Evolutionary conservation across 2,329 filamentous ascomycete species (phyloP).

Genomic region (Graphiopsis chlorocephala): DNA sequence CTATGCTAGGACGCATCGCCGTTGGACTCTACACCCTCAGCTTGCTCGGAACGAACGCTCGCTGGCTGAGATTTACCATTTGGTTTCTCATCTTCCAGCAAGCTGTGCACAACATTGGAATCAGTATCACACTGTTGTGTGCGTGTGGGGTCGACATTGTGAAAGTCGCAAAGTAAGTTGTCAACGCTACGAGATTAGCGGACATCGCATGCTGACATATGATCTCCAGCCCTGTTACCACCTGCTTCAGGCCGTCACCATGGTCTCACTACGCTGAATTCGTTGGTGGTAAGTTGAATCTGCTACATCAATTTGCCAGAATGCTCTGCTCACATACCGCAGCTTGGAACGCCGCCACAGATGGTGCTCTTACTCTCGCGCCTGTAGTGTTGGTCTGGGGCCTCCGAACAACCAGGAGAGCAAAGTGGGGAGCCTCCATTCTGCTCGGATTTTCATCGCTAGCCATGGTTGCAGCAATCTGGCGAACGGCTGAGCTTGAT

Average conservation of each 20-base stretch:
- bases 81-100: slow-evolving; percentile 6
- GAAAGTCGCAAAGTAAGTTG: slow-evolving; percentile 1
- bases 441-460: background rate
- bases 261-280: slow-evolving; percentile 8
- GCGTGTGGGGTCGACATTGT: background rate
- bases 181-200: background rate
- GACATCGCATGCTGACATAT: background rate
- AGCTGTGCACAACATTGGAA: background rate
- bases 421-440: slow-evolving; percentile 1
- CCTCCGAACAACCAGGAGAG: background rate
- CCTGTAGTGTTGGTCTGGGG: slow-evolving; percentile 3
- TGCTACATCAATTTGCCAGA: no score
- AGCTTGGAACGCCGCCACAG: slow-evolving; percentile 8
- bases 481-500: slow-evolving; percentile 7
- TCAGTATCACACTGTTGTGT: background rate
- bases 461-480: slow-evolving; percentile 4
- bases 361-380: slow-evolving; percentile 7
- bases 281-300: slow-evolving; percentile 1
- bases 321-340: background rate
- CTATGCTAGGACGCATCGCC: slow-evolving; percentile 2
- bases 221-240: background rate
- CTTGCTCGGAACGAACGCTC: background rate
- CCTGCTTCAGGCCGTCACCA: background rate
- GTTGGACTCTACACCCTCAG: slow-evolving; percentile 7
- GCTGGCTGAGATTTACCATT: background rate